Evolutionary conservation across 352 stramenopile genomes (phyloP).

Genomic region (Thraustochytrium striatum): DNA sequence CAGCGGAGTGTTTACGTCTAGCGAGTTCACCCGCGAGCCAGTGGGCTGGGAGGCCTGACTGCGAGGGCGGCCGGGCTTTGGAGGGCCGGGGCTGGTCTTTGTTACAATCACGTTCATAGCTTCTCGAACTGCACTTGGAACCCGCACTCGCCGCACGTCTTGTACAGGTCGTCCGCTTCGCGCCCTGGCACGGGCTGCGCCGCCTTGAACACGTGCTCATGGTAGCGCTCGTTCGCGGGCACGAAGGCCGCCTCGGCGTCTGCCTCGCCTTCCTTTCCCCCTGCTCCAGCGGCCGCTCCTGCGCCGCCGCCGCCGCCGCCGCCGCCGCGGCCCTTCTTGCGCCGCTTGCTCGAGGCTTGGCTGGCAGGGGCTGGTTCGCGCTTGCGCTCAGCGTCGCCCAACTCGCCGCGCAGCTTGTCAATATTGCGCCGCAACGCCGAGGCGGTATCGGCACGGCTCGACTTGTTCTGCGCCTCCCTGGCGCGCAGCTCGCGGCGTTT

Average conservation of each 20-base stretch:
- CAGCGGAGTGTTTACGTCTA: neutral
- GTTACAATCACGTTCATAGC: neutral
- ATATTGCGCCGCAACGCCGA: constrained; percentile 17
- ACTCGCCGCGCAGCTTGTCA: constrained; percentile 10
- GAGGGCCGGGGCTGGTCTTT: neutral
- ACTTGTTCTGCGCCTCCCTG: neutral
- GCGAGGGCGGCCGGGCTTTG: neutral
- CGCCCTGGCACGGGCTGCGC: neutral
- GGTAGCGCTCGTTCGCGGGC: constrained; percentile 15
- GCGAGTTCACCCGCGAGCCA: constrained; percentile 33
- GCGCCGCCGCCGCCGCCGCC: neutral
- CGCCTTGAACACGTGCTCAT: constrained; percentile 12
- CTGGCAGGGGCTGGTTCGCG: neutral
- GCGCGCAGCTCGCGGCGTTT: constrained; percentile 11
- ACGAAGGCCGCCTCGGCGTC: neutral
- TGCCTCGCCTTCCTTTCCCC: neutral
- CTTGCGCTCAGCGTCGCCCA: neutral
- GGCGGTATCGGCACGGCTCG: neutral
- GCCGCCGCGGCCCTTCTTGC: neutral
- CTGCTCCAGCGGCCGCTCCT: neutral
- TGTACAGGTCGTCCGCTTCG: neutral
- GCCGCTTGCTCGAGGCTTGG: neutral
- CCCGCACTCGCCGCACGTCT: constrained; percentile 8
- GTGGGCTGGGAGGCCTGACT: constrained; percentile 15
- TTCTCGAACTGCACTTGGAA: constrained; percentile 25